A percentile compares a stretch with the other conserved stretches of the same genome.
Conservation (phyloP, 306 rosid genomes). For the Lathyrus oleraceus region DNA sequence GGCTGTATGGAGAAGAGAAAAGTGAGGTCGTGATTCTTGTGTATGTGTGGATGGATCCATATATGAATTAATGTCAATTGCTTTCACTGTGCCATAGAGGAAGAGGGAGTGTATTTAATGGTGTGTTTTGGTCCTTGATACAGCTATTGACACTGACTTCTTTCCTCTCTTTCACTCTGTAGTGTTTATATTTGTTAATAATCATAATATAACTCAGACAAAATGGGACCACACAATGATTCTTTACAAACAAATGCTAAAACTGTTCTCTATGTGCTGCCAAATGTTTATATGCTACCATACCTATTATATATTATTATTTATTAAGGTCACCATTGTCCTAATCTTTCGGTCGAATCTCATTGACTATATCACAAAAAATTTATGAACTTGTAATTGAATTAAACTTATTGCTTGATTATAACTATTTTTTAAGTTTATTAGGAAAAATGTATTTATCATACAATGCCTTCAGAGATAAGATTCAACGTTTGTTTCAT, state of each 20-base stretch:
- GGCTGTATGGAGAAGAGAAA: slow-evolving; percentile 29
- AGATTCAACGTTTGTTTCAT: too few species aligned
- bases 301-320: not conserved
- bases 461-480: too few species aligned
- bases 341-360: not conserved
- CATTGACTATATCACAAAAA: not conserved
- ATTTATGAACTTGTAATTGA: too few species aligned
- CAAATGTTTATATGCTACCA: not conserved
- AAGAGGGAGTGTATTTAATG: slow-evolving; percentile 46
- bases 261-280: not conserved
- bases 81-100: slow-evolving; percentile 39
- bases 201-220: slow-evolving; percentile 22
- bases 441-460: too few species aligned
- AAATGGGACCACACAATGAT: slow-evolving; percentile 48
- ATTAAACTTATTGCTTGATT: too few species aligned
- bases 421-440: too few species aligned
- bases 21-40: slow-evolving; percentile 44
- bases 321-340: not conserved
- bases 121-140: slow-evolving; percentile 52
- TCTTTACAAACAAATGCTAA: slow-evolving; percentile 22
- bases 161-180: slow-evolving; percentile 28
- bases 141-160: slow-evolving; percentile 75
- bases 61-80: slow-evolving; percentile 27
- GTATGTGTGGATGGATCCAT: slow-evolving; percentile 25
- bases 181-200: slow-evolving; percentile 34